These are phyloP conservation scores for Neofusicoccum cordaticola DNA, from an alignment of 2,329 filamentous ascomycete genomes.

Conservation along the genomic window DNA sequence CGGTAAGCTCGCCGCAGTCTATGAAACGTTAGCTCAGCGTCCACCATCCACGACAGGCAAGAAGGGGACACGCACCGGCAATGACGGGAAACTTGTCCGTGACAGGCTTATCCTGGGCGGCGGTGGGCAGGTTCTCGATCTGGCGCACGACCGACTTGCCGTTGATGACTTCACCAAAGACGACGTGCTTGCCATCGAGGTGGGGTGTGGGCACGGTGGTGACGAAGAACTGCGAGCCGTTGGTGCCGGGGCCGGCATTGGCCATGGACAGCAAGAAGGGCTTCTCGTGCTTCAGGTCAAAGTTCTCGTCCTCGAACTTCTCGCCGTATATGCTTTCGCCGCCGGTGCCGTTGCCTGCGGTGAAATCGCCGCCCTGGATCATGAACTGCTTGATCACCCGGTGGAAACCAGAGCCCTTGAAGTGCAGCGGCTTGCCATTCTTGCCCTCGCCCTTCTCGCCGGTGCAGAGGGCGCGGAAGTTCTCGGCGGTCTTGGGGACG, in stretches of 20 bases:
- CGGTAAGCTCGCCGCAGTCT: constrained; percentile 83
- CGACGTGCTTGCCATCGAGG: constrained; percentile 93
- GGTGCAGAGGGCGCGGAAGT: constrained; percentile 92
- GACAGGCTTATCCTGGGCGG: constrained; percentile 72
- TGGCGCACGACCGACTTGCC: constrained; percentile 89
- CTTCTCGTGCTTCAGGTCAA: constrained; percentile 83
- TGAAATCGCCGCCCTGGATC: constrained; percentile 98
- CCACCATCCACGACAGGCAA: neutral
- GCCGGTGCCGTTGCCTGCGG: constrained; percentile 87
- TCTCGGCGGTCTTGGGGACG: constrained; percentile 92
- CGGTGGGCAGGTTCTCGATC: constrained; percentile 79
- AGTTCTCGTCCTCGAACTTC: constrained; percentile 98
- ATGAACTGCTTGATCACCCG: constrained; percentile 98
- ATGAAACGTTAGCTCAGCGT: constrained; percentile 19
- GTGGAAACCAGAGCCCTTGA: constrained; percentile 90
- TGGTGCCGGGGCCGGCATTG: constrained; percentile 92
- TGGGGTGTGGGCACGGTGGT: constrained; percentile 95
- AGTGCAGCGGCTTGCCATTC: constrained; percentile 80
- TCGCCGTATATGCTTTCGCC: constrained; percentile 96
- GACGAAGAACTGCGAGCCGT: constrained; percentile 97
- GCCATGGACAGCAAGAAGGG: constrained; percentile 97
- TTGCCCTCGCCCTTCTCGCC: constrained; percentile 88
- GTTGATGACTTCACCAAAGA: constrained; percentile 90
- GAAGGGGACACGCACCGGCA: constrained; percentile 37
- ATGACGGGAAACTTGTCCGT: constrained; percentile 65